A percentile compares a stretch with the other conserved stretches of the same genome.
Conservation (phyloP, 495 filamentous ascomycete species). For the Trichoderma gamsii region DNA sequence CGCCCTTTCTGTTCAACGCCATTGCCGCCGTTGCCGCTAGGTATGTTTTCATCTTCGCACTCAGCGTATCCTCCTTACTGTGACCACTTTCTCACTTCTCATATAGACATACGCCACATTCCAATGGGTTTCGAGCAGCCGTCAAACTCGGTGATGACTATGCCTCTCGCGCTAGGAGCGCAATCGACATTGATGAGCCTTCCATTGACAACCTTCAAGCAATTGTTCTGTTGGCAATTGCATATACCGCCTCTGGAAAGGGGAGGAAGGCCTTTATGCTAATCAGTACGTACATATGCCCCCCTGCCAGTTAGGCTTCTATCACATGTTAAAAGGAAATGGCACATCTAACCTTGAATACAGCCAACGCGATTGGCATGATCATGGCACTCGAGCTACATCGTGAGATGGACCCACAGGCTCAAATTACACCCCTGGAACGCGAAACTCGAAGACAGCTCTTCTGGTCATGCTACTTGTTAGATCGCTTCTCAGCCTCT, state of each 20-base stretch:
- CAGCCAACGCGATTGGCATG: conserved; percentile 76
- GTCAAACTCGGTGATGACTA: conserved; percentile 60
- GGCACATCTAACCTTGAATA: background rate
- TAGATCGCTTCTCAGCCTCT: conserved; percentile 72
- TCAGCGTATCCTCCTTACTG: background rate
- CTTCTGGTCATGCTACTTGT: conserved; percentile 80
- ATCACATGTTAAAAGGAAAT: background rate
- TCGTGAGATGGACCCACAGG: conserved; percentile 55
- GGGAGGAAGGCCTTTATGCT: conserved; percentile 85
- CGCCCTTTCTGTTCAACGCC: conserved; percentile 56
- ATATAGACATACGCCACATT: conserved; percentile 57
- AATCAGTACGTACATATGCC: conserved; percentile 48
- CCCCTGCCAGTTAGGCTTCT: background rate
- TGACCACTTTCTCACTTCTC: conserved; percentile 13
- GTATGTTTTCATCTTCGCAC: conserved; percentile 36
- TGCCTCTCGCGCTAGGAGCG: conserved; percentile 56
- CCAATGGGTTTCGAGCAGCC: conserved; percentile 54
- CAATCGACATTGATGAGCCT: conserved; percentile 73
- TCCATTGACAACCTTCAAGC: conserved; percentile 69
- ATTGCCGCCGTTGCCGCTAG: conserved; percentile 67
- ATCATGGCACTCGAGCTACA: conserved; percentile 71
- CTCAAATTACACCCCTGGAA: conserved; percentile 53
- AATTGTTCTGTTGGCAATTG: conserved; percentile 66
- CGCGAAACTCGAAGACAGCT: conserved; percentile 66
- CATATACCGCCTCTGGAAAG: conserved; percentile 68